Evolutionary conservation across 2,329 filamentous ascomycete genomes (phyloP).

Genomic region (Fusarium sp.): DNA sequence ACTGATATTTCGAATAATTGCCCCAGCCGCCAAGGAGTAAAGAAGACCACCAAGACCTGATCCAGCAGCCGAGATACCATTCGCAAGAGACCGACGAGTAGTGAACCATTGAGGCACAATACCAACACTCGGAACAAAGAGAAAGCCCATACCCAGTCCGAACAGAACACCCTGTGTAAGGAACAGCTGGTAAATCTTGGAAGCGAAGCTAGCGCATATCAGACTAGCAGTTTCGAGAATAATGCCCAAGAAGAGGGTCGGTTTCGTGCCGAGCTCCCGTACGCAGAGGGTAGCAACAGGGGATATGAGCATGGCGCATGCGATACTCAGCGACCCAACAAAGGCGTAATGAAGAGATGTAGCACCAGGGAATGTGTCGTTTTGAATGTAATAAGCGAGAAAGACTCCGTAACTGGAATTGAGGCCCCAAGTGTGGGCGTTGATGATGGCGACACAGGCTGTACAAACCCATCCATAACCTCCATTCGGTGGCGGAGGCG

Average conservation of each 20-base stretch:
- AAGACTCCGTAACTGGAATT: constrained; percentile 68
- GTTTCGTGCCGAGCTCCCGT: constrained; percentile 71
- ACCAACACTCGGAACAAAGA: constrained; percentile 76
- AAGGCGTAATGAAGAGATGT: constrained; percentile 79
- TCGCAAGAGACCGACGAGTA: constrained; percentile 75
- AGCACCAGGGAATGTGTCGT: constrained; percentile 71
- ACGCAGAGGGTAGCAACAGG: constrained; percentile 74
- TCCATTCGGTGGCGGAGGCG: constrained; percentile 64
- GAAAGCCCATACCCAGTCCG: constrained; percentile 81
- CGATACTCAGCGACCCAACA: constrained; percentile 65
- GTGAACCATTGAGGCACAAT: constrained; percentile 82
- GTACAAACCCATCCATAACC: constrained; percentile 67
- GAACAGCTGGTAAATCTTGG: constrained; percentile 79
- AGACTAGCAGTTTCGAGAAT: constrained; percentile 73
- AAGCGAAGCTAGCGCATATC: constrained; percentile 77
- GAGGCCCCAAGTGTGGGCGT: constrained; percentile 80
- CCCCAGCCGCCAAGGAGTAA: constrained; percentile 75
- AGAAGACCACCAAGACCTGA: constrained; percentile 79
- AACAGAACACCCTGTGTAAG: constrained; percentile 81
- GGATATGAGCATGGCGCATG: constrained; percentile 71
- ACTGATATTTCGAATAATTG: constrained; percentile 74
- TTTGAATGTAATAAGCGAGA: constrained; percentile 67
- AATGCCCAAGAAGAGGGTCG: constrained; percentile 73
- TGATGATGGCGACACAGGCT: constrained; percentile 62
- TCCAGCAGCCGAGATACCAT: constrained; percentile 75